phyloP scores from a whole-genome alignment of 768 basidiomycete genomes.

The Trametes cubensis region DNA sequence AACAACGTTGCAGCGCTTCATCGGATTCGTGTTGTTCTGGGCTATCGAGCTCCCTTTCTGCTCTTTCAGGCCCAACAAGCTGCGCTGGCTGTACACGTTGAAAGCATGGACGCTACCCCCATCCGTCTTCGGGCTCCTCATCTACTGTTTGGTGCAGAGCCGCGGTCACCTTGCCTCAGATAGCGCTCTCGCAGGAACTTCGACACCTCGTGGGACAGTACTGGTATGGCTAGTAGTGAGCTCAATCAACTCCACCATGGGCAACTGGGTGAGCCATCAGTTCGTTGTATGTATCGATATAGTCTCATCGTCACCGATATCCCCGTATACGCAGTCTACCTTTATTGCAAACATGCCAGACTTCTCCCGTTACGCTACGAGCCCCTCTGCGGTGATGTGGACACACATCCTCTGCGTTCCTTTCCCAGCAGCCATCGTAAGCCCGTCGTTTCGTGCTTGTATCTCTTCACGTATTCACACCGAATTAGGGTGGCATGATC shows the following conservation, averaged over 20 bases:
- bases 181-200: constrained; percentile 3
- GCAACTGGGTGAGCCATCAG: constrained; percentile 21
- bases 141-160: constrained; percentile 27
- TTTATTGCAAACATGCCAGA: constrained; percentile 29
- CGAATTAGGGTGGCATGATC: constrained; percentile 24
- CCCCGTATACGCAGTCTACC: constrained; percentile 12
- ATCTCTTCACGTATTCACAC: not conserved
- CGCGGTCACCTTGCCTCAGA: constrained; percentile 16
- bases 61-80: constrained; percentile 20
- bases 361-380: constrained; percentile 24
- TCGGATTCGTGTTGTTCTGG: constrained; percentile 27
- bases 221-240: constrained; percentile 24
- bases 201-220: constrained; percentile 14
- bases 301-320: not conserved
- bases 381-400: constrained; percentile 23
- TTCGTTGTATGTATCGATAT: no score
- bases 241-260: constrained; percentile 27
- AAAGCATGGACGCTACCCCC: constrained; percentile 26
- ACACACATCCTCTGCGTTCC: constrained; percentile 26
- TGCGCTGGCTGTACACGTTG: constrained; percentile 25
- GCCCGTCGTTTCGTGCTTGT: not conserved
- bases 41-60: constrained; percentile 25
- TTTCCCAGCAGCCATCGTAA: constrained; percentile 25
- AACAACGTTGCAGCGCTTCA: constrained; percentile 24
- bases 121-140: constrained; percentile 23